A percentile compares a stretch with the other conserved stretches of the same genome.
These are phyloP conservation scores for Hyphodiscus sp. DNA, from an alignment of 2,329 filamentous ascomycete genomes.

Conservation along the genomic window DNA sequence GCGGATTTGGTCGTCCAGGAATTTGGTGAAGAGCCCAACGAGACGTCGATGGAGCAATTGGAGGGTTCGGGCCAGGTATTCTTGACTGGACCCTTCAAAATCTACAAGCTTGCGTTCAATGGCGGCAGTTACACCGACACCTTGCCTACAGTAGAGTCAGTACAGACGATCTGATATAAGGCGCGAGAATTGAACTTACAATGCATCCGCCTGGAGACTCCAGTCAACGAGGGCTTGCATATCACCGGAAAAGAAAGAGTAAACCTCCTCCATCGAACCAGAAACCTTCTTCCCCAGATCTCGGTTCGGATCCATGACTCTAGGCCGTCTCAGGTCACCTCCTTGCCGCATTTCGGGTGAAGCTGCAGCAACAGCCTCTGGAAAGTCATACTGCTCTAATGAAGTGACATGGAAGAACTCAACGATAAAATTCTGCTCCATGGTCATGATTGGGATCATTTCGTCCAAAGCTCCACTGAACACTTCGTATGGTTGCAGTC, in stretches of 20 bases:
- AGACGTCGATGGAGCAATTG: conserved; percentile 74
- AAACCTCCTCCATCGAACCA: conserved; percentile 85
- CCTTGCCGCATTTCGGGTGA: conserved; percentile 63
- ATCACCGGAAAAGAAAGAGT: conserved; percentile 72
- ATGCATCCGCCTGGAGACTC: conserved; percentile 70
- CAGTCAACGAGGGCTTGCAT: conserved; percentile 77
- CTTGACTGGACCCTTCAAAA: conserved; percentile 85
- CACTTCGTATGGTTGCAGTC: conserved; percentile 70
- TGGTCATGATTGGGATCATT: conserved; percentile 73
- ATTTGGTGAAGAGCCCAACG: conserved; percentile 72
- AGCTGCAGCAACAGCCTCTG: conserved; percentile 64
- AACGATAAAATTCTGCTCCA: conserved; percentile 96
- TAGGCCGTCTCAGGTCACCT: conserved; percentile 65
- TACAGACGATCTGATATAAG: background rate
- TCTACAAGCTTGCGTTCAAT: conserved; percentile 74
- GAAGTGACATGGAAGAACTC: conserved; percentile 96
- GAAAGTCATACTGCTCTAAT: conserved; percentile 72
- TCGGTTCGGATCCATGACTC: conserved; percentile 82
- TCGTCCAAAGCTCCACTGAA: conserved; percentile 78
- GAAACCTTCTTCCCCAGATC: conserved; percentile 77
- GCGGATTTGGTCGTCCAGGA: conserved; percentile 89
- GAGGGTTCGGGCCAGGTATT: conserved; percentile 74
- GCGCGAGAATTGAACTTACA: conserved; percentile 49
- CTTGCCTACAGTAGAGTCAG: conserved; percentile 55
- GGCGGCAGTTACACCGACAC: conserved; percentile 75